These are phyloP conservation scores for Botryotinia globosa DNA, from an alignment of 2,329 filamentous ascomycete genomes.

Conservation along the genomic window DNA sequence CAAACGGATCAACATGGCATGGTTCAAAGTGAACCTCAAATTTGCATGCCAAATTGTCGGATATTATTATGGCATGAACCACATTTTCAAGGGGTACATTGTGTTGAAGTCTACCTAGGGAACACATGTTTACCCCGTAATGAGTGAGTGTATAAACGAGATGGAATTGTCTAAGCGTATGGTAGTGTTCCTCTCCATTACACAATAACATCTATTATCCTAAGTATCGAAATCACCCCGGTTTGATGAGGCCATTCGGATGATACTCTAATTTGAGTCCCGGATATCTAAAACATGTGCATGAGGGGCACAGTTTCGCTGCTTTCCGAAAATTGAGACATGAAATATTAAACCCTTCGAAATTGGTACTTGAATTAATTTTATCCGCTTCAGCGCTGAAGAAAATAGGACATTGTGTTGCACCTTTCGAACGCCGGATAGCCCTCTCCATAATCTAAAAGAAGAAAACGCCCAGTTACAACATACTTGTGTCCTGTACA, in stretches of 20 bases:
- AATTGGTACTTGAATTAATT: not conserved
- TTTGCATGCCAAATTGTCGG: not conserved
- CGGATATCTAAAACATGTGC: not conserved
- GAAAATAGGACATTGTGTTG: not conserved
- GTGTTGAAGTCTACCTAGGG: not conserved
- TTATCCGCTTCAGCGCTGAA: not conserved
- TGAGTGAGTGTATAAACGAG: not conserved
- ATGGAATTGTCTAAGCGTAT: not conserved
- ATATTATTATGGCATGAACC: not conserved
- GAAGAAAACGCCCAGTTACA: not conserved
- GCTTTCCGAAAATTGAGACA: constrained; percentile 1
- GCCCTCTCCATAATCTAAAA: not conserved
- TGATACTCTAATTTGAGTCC: not conserved
- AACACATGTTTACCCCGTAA: not conserved
- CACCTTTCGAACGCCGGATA: not conserved
- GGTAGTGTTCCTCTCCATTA: not conserved
- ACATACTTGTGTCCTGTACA: not conserved
- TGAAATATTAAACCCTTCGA: not conserved
- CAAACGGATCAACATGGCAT: not conserved
- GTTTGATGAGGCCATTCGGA: not conserved
- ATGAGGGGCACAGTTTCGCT: constrained; percentile 12
- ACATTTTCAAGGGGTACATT: not conserved
- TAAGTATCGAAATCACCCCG: not conserved
- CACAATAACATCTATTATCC: not conserved
- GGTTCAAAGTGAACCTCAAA: not conserved